These are phyloP conservation scores for Paecilomyces dactylethromorphus DNA, from an alignment of 2,329 filamentous ascomycete genomes.

Conservation along the genomic window DNA sequence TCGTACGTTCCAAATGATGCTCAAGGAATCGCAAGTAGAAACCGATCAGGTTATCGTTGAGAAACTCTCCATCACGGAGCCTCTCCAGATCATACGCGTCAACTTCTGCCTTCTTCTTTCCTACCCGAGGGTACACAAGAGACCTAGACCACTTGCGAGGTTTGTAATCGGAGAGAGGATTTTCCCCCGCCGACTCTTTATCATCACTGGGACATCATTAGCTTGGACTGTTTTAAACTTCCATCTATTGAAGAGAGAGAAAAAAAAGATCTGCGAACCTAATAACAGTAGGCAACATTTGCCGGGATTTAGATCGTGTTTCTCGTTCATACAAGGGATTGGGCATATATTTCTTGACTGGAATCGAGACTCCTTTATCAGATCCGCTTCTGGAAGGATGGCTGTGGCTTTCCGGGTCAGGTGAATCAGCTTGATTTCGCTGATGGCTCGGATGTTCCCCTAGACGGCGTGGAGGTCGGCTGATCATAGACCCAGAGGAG, in stretches of 20 bases:
- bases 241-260: too few relatives aligned
- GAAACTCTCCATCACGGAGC: constrained; percentile 74
- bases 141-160: constrained; percentile 18
- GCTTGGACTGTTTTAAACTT: not conserved
- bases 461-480: constrained; percentile 5
- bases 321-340: constrained; percentile 10
- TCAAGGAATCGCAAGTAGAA: constrained; percentile 79
- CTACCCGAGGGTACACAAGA: constrained; percentile 38
- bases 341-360: constrained; percentile 20
- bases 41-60: constrained; percentile 88
- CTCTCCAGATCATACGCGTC: constrained; percentile 50
- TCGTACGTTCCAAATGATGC: constrained; percentile 48
- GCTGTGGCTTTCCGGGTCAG: constrained; percentile 5
- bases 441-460: constrained; percentile 1
- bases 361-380: constrained; percentile 15
- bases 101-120: constrained; percentile 42
- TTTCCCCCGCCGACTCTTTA: constrained; percentile 3
- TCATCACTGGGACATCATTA: not conserved
- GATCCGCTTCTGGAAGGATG: constrained; percentile 6
- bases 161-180: constrained; percentile 1
- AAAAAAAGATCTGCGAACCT: constrained; percentile 9
- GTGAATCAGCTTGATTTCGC: not conserved
- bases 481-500: not conserved
- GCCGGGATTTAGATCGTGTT: constrained; percentile 25
- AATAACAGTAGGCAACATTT: constrained; percentile 11